Evolutionary conservation across 2,329 filamentous ascomycete genomes (phyloP), one percentile per base, ranked within the genome.

Genomic region (Fusarium gaditjirri): DNA sequence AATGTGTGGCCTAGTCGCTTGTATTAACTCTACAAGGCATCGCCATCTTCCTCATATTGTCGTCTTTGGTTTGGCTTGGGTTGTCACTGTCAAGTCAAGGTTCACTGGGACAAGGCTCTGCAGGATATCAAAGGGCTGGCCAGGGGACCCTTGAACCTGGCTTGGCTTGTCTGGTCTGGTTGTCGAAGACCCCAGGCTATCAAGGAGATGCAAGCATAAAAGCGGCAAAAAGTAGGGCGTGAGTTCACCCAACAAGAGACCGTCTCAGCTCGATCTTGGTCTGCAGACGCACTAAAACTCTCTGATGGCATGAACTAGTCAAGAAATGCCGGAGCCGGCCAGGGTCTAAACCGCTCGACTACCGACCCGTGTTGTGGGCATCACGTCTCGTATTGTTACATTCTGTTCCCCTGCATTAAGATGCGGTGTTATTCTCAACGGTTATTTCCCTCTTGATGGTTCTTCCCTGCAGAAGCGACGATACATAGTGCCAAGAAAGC

Each of bases 21-120:
- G 46, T 39, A 36, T 41, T 57, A 43, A 57, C 57, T 62, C 47
- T 53, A 43, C 57, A 50, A 49, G 50, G 50, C 44, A 65, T 69
- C 65, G 41, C 57, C 41, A 70, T 65, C 52, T 61, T 56, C 52
- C 50, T 55, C 49, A 63, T 58, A 38, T 58, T 47, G 41, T 57
- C 47, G 52, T 66, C 43, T 43, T 54, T 19, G 42, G 41, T 46
- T 63, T 46, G 35, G 53, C n/a, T 60, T 70, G 68, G 54, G 23
- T 35, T 62, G 69, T 72, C 68, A 47, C 43, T 46, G 36, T 50
- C 44, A 56, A 46, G 42, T 56, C 62, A 70, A 61, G 62, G 65
- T 66, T 73, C 41, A 53, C 50, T 64, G 57, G 71, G 70, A 73
- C 66, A 71, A 61, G 61, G 66, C 66, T 52, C 57, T 57, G 57